Evolutionary conservation across 805 yeast genomes (phyloP).

Genomic region (Candida nonsorbophila): DNA sequence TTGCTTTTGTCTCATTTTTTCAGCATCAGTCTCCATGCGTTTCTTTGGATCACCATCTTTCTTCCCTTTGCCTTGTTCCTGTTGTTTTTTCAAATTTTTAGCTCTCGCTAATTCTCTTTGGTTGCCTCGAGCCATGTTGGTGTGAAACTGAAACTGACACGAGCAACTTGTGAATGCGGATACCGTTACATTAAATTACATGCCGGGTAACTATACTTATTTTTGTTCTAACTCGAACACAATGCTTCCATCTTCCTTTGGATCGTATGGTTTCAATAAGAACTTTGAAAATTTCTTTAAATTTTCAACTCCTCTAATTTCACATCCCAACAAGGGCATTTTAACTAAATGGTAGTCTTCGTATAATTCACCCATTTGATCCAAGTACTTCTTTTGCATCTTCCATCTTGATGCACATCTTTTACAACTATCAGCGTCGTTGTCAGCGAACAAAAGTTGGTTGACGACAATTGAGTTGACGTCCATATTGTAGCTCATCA

Average conservation of each 20-base stretch:
- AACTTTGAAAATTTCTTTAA: slow-evolving; percentile 79
- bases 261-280: slow-evolving; percentile 72
- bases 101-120: slow-evolving; percentile 93
- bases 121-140: slow-evolving; percentile 86
- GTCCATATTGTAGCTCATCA: slow-evolving; percentile 91
- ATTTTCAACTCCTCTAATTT: slow-evolving; percentile 88
- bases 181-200: too few species aligned
- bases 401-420: slow-evolving; percentile 90
- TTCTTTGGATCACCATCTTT: slow-evolving; percentile 80
- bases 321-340: slow-evolving; percentile 92
- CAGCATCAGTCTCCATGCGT: slow-evolving; percentile 87
- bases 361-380: slow-evolving; percentile 91
- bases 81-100: slow-evolving; percentile 78
- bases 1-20: slow-evolving; percentile 83
- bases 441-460: slow-evolving; percentile 85
- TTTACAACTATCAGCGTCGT: slow-evolving; percentile 68
- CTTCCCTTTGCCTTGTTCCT: slow-evolving; percentile 56
- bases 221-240: slow-evolving; percentile 53
- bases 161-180: slow-evolving; percentile 1
- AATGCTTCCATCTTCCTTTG: slow-evolving; percentile 49
- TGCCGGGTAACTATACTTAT: slow-evolving; percentile 11
- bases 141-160: slow-evolving; percentile 1
- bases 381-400: slow-evolving; percentile 93
- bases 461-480: slow-evolving; percentile 94
- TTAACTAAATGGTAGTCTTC: slow-evolving; percentile 96